Evolutionary conservation across 257 asterid species (phyloP).

Genomic region (Solanum pimpinellifolium): DNA sequence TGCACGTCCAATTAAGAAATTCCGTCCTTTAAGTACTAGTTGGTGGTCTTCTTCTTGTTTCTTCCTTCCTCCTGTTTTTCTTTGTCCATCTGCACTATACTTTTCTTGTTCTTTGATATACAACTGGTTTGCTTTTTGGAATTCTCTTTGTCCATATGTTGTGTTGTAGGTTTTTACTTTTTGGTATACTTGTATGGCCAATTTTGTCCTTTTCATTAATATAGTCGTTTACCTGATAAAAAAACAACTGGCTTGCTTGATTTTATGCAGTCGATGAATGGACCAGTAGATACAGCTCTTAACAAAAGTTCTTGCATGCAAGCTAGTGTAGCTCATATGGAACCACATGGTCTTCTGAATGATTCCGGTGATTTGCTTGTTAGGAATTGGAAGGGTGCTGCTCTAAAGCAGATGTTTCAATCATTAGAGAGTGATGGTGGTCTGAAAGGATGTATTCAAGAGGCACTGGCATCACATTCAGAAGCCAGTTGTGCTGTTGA

Average conservation of each 20-base stretch:
- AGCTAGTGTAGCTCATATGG: conserved; percentile 17
- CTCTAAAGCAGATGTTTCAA: conserved; percentile 48
- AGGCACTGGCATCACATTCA: conserved; percentile 23
- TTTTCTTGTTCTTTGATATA: not conserved
- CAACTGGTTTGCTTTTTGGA: not conserved
- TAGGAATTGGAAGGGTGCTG: conserved; percentile 35
- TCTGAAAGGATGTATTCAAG: conserved; percentile 33
- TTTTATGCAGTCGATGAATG: conserved; percentile 24
- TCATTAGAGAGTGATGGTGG: conserved; percentile 43
- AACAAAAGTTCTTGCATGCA: conserved; percentile 9
- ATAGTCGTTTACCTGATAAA: not conserved
- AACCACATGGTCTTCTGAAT: conserved; percentile 1
- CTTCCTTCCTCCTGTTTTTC: not conserved
- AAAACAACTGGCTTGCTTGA: not conserved
- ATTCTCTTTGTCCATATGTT: not conserved
- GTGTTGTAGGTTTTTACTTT: not conserved
- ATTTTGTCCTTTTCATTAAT: not conserved
- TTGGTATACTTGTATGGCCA: not conserved
- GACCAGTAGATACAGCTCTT: conserved; percentile 5
- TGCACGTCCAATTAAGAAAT: not conserved
- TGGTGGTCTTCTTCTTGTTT: not conserved
- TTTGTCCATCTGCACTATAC: not conserved
- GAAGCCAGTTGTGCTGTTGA: conserved; percentile 32
- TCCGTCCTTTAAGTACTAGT: not conserved
- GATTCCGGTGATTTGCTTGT: conserved; percentile 19